Base-by-base conservation (phyloP, 1,139 yeast species). In the Taphrina communis region DNA sequence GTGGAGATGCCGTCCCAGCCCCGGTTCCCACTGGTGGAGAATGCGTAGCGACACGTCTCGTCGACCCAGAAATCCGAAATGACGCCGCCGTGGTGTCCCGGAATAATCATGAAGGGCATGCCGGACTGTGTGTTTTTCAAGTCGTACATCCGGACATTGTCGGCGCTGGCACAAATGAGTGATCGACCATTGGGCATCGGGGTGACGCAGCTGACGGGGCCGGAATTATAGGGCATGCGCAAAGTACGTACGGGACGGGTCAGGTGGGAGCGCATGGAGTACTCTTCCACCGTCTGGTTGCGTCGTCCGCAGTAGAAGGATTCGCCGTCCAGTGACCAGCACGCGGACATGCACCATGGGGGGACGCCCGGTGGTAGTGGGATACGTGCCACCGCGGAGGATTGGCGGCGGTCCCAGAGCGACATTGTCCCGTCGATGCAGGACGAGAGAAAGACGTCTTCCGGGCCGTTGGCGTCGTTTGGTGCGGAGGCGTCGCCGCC, bases 1-100 rank as follows among this genome's bases (percentile, higher is more conserved):
- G 96, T 89, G 53, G 87, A 84, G 44, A 82, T 80, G 1, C 96
- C 90, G 75, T 89, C 94, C 97, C 97, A 93, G 3, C 99, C 99
- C 75, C 98, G 84, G 73, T 89, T 90, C 7, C 99, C 99, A 78
- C 97, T 89, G 0, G 98, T 88, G 75, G 97, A 88, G 14, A 93
- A 85, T 87, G 94, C 83, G 77, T 90, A 94, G 73, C 94, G 81
- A 59, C 96, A 92, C 0, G 94, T 89, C 53, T 92, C 94, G 76
- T 93, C 98, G 44, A 93, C 68, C 51, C 60, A 69, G 42, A 77
- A 80, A 65, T 86, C 84, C 82, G 97, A 79, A 78, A 88, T 77
- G 78, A 88, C 82, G 19, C 87, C 86, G 61, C 88, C 89, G 75
- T 86, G 89, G 74, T 85, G 88, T 1, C 89, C 88, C 0, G 89